Evolutionary conservation across 352 stramenopile species (phyloP), one percentile per base, ranked within the genome.

Genomic region (Phytophthora foliorum): DNA sequence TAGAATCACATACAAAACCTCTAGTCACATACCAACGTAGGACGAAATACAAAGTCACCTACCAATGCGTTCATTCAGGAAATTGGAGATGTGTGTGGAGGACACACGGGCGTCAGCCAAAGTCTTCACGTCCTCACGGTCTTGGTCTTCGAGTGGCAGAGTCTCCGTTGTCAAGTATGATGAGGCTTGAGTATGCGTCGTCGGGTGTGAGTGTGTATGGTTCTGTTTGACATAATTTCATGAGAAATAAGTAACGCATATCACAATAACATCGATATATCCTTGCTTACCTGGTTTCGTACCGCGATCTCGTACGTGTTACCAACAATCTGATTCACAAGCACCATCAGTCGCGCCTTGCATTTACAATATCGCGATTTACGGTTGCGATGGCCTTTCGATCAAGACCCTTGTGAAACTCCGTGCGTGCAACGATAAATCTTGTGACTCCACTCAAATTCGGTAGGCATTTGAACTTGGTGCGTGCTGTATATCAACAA

Each of bases 51-150:
- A 34, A n/a, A 34, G 4, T 25, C 11, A 57, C 52, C 4, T n/a
- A 71, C 55, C 48, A 19, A 59, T 52, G 44, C 39, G 38, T 0
- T 71, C 63, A 3, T 55, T 56, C 14, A 71, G n/a, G 42, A 66
- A 71, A 16, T 27, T 59, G 16, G 48, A 2, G 36, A 42, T 42
- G 36, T 42, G 36, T 11, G 11, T 42, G 36, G 36, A 42, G 16
- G 36, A 42, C 19, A 52, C 1, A 57, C 50, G 32, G 1, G 41
- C 63, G 22, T 65, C 63, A 6, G 22, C 56, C 13, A 72, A 29
- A 2, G 45, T 46, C 24, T 55, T 49, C 5, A 69, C 53, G 13
- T 58, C 44, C 11, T 63, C 45, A 2, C 52, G 62, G n/a, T 56
- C 62, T 32, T 52, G 19, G 1, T 62, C 42, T 16, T 62, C 60